Base-by-base conservation (phyloP, 2,329 filamentous ascomycete species). In the Hypoxylon sp. region DNA sequence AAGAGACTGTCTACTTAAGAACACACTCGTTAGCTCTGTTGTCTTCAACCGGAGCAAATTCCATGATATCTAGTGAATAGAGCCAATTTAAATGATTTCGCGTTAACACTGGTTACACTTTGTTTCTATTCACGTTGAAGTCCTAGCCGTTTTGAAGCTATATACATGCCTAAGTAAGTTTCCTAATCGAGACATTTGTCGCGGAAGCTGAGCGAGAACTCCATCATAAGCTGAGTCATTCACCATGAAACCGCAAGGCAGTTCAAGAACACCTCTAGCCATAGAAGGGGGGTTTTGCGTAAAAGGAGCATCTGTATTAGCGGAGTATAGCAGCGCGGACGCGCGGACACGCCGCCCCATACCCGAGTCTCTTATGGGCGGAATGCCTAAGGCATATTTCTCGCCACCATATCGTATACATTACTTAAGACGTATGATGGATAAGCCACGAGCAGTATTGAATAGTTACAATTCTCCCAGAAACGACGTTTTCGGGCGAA, bases 181-280 rank as follows among this genome's bases (percentile, higher is more conserved):
- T 36, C 67, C 64, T 21, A 43, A 53, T 62, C 17, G 13, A 58
- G 67, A 30, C 48, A 62, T 45, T 52, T 60, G 3, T 25, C 62
- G 67, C 67, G 67, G 49, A 43, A 58, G 53, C 58, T 53, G 55
- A 65, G 51, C 17, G 19, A 62, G 38, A 23, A 30, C 46, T 36
- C 43, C 45, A 60, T 60, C 41, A 64, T 67, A 64, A 68, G 65
- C 65, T 68, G 50, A 68, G 56, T 68, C 57, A 68, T 57, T 63
- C 4, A 50, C 14, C 45, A 32, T 32, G 17, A 62, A 46, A 30
- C 52, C 45, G 34, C 48, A 60, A 69, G 63, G 50, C 50, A 32
- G 34, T 43, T 30, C 38, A 46, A 9, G 32, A 19, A 36, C 13
- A 6, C 45, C 11, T 19, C 28, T 53, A 53, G 23, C 50, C 38